Percentiles rank a stretch among this genome's conserved stretches.
These are phyloP conservation scores for Globisporangium cederbergense DNA, from an alignment of 352 stramenopile genomes.

Conservation along the genomic window DNA sequence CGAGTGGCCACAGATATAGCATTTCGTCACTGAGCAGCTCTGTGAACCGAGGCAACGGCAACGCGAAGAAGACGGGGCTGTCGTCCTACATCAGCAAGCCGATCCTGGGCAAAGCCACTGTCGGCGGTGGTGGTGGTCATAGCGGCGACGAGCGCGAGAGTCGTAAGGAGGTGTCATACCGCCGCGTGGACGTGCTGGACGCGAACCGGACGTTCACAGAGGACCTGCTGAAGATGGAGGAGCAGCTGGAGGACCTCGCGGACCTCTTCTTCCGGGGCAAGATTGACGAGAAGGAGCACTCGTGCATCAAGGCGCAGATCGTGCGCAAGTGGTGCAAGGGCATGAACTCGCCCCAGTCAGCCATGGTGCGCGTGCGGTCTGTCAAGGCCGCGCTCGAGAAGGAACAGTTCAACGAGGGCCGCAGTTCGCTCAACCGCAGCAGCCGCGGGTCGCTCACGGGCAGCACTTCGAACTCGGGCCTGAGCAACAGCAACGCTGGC, in stretches of 20 bases:
- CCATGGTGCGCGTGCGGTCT: constrained; percentile 64
- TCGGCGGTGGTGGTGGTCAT: constrained; percentile 12
- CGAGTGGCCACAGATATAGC: constrained; percentile 32
- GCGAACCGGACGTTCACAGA: constrained; percentile 62
- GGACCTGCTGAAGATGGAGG: constrained; percentile 77
- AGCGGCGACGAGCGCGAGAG: constrained; percentile 34
- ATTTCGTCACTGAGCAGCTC: constrained; percentile 32
- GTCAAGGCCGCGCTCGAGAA: constrained; percentile 51
- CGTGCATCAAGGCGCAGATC: constrained; percentile 81
- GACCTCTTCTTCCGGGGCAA: constrained; percentile 72
- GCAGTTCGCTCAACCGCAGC: constrained; percentile 17
- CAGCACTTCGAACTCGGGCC: constrained; percentile 22
- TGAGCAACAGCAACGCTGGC: constrained; percentile 11
- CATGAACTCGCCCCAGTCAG: constrained; percentile 74
- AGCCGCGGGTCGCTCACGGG: constrained; percentile 24
- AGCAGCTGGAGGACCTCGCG: constrained; percentile 68
- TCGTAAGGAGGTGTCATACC: constrained; percentile 52
- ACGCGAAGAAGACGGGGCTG: constrained; percentile 22
- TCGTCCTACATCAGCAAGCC: constrained; percentile 75
- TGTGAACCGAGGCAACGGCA: constrained; percentile 21
- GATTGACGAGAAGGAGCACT: constrained; percentile 84
- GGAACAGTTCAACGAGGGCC: constrained; percentile 15
- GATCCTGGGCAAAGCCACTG: constrained; percentile 27
- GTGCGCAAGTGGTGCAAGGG: constrained; percentile 80
- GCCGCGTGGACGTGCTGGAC: constrained; percentile 67